Evolutionary conservation across 2,329 filamentous ascomycete species (phyloP).

Genomic region (Ophiocordyceps unilateralis): DNA sequence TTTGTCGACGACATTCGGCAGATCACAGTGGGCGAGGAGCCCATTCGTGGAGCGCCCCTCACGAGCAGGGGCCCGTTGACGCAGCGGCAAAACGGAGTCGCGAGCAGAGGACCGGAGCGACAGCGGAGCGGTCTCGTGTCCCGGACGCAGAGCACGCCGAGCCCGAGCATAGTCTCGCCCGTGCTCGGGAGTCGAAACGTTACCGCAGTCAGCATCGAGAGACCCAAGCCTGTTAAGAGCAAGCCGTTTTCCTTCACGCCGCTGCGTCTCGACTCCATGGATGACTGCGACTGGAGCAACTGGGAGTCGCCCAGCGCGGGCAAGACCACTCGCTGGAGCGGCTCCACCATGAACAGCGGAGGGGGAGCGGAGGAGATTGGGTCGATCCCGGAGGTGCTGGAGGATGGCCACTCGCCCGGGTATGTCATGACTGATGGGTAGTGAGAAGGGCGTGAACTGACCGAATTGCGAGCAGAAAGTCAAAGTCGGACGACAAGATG

Average conservation of each 20-base stretch:
- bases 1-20: slow-evolving; percentile 93
- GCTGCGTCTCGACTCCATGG: slow-evolving; percentile 35
- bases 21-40: slow-evolving; percentile 90
- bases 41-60: slow-evolving; percentile 38
- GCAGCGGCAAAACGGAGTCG: slow-evolving; percentile 5
- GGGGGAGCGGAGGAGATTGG: slow-evolving; percentile 22
- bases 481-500: slow-evolving; percentile 14
- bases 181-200: background rate
- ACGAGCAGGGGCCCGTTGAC: slow-evolving; percentile 1
- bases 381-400: slow-evolving; percentile 27
- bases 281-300: slow-evolving; percentile 47
- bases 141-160: slow-evolving; percentile 8
- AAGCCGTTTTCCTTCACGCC: slow-evolving; percentile 46
- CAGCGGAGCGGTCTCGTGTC: background rate
- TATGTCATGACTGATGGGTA: slow-evolving; percentile 13
- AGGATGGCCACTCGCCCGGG: slow-evolving; percentile 28
- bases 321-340: slow-evolving; percentile 46
- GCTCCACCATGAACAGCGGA: slow-evolving; percentile 32
- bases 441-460: background rate
- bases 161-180: background rate
- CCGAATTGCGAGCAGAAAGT: slow-evolving; percentile 10
- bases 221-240: slow-evolving; percentile 20
- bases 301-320: slow-evolving; percentile 41
- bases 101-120: slow-evolving; percentile 4
- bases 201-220: slow-evolving; percentile 11